A percentile compares a stretch with the other conserved stretches of the same genome.
phyloP scores from a whole-genome alignment of 129 eudicot species.

The Flaveria trinervia region DNA sequence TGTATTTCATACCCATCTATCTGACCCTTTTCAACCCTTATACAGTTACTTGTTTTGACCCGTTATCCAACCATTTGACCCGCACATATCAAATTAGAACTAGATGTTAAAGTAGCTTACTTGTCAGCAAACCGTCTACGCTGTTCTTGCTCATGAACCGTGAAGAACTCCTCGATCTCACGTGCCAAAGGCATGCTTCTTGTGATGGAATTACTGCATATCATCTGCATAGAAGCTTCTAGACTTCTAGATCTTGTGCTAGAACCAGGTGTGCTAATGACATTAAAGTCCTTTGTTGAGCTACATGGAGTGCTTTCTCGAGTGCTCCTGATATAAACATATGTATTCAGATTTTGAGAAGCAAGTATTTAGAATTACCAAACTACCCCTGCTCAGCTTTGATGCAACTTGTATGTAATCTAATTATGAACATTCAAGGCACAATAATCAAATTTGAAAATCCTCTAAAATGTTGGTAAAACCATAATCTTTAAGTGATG shows the following conservation, averaged over 20 bases:
- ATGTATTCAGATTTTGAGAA: background rate
- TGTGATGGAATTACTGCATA: conserved; percentile 31
- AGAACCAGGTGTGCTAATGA: conserved; percentile 57
- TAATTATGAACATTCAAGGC: background rate
- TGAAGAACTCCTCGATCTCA: conserved; percentile 81
- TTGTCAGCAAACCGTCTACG: conserved; percentile 72
- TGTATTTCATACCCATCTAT: no score
- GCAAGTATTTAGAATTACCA: background rate
- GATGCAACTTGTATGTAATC: background rate
- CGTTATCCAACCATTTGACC: background rate
- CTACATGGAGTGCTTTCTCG: conserved; percentile 94
- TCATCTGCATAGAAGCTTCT: conserved; percentile 40
- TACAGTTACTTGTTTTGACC: background rate
- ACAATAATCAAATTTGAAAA: background rate
- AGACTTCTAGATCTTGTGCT: conserved; percentile 48
- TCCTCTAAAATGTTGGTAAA: background rate
- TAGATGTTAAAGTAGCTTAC: conserved; percentile 37
- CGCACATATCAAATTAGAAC: background rate
- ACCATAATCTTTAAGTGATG: background rate
- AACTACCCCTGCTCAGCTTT: conserved; percentile 9
- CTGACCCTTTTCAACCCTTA: background rate
- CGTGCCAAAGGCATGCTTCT: conserved; percentile 57
- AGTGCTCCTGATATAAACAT: conserved; percentile 58
- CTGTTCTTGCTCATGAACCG: conserved; percentile 60
- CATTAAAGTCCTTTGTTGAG: conserved; percentile 51